phyloP scores from a whole-genome alignment of 2,329 filamentous ascomycete species.

The Stemphylium lycopersici region DNA sequence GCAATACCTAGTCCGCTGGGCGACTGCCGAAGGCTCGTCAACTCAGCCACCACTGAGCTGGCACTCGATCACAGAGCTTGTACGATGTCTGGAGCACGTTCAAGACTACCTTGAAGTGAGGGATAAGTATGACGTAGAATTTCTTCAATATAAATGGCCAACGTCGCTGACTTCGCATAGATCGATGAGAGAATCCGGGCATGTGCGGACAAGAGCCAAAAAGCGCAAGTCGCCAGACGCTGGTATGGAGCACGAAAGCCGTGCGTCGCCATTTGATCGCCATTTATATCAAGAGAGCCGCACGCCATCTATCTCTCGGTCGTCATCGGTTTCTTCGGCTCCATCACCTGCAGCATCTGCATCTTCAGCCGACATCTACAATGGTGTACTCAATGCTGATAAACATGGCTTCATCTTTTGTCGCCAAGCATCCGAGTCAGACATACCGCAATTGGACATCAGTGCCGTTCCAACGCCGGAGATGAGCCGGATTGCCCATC shows the following conservation, averaged over 20 bases:
- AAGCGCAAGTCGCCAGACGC: slow-evolving; percentile 39
- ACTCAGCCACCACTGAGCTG: slow-evolving; percentile 48
- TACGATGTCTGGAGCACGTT: slow-evolving; percentile 47
- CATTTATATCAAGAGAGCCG: slow-evolving; percentile 13
- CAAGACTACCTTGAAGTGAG: slow-evolving; percentile 51
- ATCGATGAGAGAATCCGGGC: slow-evolving; percentile 3
- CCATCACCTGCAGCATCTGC: slow-evolving; percentile 10
- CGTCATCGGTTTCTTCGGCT: slow-evolving; percentile 29
- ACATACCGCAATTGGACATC: slow-evolving; percentile 39
- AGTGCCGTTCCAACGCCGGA: slow-evolving; percentile 41
- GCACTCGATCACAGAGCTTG: slow-evolving; percentile 52
- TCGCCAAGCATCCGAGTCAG: slow-evolving; percentile 28
- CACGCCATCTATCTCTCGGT: slow-evolving; percentile 29
- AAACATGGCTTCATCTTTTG: slow-evolving; percentile 47
- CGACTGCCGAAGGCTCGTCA: slow-evolving; percentile 12
- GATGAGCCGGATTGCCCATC: slow-evolving; percentile 43
- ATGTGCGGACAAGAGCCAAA: neutral
- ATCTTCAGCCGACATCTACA: slow-evolving; percentile 44
- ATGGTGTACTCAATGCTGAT: slow-evolving; percentile 48
- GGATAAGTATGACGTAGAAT: slow-evolving; percentile 26
- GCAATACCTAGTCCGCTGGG: slow-evolving; percentile 53
- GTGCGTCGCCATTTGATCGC: slow-evolving; percentile 31
- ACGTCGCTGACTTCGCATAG: slow-evolving; percentile 16
- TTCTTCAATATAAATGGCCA: neutral
- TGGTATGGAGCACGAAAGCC: slow-evolving; percentile 20